Base-by-base conservation (phyloP, 495 filamentous ascomycete species). In the Collariella sp. region DNA sequence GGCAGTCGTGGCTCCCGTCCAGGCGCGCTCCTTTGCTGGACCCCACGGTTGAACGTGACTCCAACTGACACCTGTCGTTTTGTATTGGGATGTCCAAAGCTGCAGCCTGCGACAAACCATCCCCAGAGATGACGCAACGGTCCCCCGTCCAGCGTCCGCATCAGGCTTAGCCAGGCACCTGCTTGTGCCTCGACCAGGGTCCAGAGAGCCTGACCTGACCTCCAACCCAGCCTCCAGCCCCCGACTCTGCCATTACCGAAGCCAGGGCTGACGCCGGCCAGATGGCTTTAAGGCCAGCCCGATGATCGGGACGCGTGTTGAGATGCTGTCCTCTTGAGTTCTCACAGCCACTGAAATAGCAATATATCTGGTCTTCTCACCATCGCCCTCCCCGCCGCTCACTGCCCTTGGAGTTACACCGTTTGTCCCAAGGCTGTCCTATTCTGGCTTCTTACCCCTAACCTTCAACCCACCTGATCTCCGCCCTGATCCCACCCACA, bases 101-200 rank as follows among this genome's bases (percentile, higher is more conserved):
- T 42, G 43, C 44, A 47, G 52, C 23, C 51, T 54, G 35, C 34
- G 22, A 16, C 35, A 12, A 10, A 19, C 31, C 4, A 19, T 46
- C 34, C 22, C 36, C 22, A n/a, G 12, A 12, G 33, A 34, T 54
- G 52, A 54, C 52, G 52, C 52, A 54, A 24, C 34, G 6, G 10
- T 10, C 7, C 23, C 6, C 24, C 29, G 15, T 31, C 5, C 2
- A 16, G 10, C 16, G 16, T 34, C 52, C 35, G 10, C 3, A 54
- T 54, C 42, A 2, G 44, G 52, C 15, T 24, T 54, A 54, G 52
- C 52, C 52, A 54, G 52, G 52, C 52, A 54, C 52, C 36, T 11
- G 33, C 19, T 54, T 42, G 5, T 11, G 10, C 16, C 43, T 26
- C 44, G 22, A 42, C 52, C 40, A 18, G 52, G 52, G 52, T 22